Conservation (phyloP, 148 eudicot species). For the Simmondsia chinensis region DNA sequence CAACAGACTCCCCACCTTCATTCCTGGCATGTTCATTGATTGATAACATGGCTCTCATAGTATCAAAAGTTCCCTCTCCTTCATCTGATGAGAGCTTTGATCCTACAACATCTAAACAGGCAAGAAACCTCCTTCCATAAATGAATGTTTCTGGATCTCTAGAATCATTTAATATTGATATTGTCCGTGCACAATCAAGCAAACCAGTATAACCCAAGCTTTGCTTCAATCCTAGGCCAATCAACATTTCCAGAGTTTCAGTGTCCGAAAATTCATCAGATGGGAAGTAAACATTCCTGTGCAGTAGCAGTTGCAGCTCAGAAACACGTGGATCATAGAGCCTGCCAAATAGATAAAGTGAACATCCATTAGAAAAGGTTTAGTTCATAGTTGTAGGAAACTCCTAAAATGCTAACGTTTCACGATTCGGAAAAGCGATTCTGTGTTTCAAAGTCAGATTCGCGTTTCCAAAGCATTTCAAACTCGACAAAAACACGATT, state of each 20-base stretch:
- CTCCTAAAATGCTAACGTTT: too few species aligned
- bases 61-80: conserved; percentile 18
- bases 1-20: conserved; percentile 15
- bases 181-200: conserved; percentile 89
- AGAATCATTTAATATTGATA: conserved; percentile 63
- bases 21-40: conserved; percentile 7
- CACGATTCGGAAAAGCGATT: too few species aligned
- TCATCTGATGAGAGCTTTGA: conserved; percentile 43
- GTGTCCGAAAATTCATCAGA: conserved; percentile 61
- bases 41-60: conserved; percentile 13
- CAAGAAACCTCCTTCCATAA: conserved; percentile 56
- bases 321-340: conserved; percentile 91
- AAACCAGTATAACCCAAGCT: conserved; percentile 58
- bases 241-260: conserved; percentile 58
- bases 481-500: too few species aligned
- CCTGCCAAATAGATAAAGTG: conserved; percentile 33
- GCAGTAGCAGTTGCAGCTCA: conserved; percentile 60
- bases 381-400: too few species aligned
- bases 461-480: too few species aligned
- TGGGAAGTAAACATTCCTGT: conserved; percentile 71
- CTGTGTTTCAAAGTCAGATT: too few species aligned
- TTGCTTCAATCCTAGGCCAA: conserved; percentile 66
- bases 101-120: conserved; percentile 58
- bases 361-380: conserved; percentile 1
- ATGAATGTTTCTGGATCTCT: conserved; percentile 39